phyloP scores from a whole-genome alignment of 2,329 filamentous ascomycete genomes.

The Pyrenochaeta sp. region DNA sequence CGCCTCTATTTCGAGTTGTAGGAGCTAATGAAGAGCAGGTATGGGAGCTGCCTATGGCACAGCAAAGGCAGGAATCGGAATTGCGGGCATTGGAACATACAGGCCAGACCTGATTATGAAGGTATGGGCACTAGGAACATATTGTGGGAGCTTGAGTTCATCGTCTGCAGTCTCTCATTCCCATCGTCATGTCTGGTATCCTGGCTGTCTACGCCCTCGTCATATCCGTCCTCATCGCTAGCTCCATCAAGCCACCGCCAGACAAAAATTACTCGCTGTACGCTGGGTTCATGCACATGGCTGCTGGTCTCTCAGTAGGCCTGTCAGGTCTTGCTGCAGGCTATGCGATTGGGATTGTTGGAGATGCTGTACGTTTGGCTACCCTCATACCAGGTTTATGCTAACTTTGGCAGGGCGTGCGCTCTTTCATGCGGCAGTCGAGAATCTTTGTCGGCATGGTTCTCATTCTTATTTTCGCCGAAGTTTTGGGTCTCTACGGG shows the following conservation, averaged over 20 bases:
- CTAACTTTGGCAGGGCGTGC: conserved; percentile 68
- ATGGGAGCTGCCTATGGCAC: conserved; percentile 85
- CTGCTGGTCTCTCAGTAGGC: conserved; percentile 82
- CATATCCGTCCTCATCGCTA: conserved; percentile 93
- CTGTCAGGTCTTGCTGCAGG: conserved; percentile 51
- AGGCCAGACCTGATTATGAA: conserved; percentile 91
- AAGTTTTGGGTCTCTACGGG: conserved; percentile 97
- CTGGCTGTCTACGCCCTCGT: conserved; percentile 98
- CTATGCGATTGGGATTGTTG: conserved; percentile 88
- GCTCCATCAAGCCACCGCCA: conserved; percentile 80
- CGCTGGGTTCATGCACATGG: conserved; percentile 92
- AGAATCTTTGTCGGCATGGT: conserved; percentile 99
- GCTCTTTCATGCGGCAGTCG: conserved; percentile 95
- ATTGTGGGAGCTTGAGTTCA: conserved; percentile 27
- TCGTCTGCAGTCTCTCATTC: conserved; percentile 74
- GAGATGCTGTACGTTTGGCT: conserved; percentile 73
- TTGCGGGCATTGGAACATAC: conserved; percentile 84
- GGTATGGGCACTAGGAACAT: conserved; percentile 55
- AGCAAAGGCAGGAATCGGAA: conserved; percentile 87
- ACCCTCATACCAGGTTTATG: not conserved
- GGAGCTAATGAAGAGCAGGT: conserved; percentile 55
- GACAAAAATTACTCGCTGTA: conserved; percentile 81
- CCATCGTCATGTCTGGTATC: conserved; percentile 98
- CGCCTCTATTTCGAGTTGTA: conserved; percentile 2
- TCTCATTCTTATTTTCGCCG: conserved; percentile 96